These are phyloP conservation scores for Fusarium keratoplasticum DNA, from an alignment of 2,329 filamentous ascomycete genomes.

Conservation along the genomic window DNA sequence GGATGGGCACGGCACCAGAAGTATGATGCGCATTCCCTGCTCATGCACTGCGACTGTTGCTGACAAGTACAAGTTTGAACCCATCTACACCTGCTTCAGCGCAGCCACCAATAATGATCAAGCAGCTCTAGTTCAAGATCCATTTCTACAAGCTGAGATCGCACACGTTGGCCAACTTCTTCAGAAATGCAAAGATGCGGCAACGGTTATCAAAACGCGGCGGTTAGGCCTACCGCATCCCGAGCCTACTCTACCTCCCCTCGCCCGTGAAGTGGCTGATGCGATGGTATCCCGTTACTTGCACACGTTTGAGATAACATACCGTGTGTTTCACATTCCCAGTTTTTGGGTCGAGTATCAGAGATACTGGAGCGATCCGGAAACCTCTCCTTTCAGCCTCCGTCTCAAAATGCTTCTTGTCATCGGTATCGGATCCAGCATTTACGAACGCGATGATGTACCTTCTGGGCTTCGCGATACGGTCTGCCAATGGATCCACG, in stretches of 20 bases:
- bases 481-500: slow-evolving; percentile 54
- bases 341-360: slow-evolving; percentile 63
- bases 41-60: neutral
- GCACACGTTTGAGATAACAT: slow-evolving; percentile 60
- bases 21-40: neutral
- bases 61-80: neutral
- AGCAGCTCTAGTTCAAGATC: neutral
- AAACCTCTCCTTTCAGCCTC: slow-evolving; percentile 32
- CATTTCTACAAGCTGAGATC: neutral
- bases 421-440: slow-evolving; percentile 54
- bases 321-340: slow-evolving; percentile 65
- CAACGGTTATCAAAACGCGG: neutral
- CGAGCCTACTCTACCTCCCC: neutral
- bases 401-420: slow-evolving; percentile 55
- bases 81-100: neutral
- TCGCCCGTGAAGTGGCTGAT: neutral
- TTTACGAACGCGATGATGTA: slow-evolving; percentile 41
- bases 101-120: neutral
- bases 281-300: slow-evolving; percentile 55
- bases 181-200: slow-evolving; percentile 1
- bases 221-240: neutral
- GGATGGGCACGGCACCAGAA: slow-evolving; percentile 2
- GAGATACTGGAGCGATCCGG: slow-evolving; percentile 56
- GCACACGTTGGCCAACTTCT: neutral
- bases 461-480: slow-evolving; percentile 42